These are phyloP conservation scores for Cryptococcus hybrid DNA, from an alignment of 1,284 basidiomycete species.

Conservation along the genomic window DNA sequence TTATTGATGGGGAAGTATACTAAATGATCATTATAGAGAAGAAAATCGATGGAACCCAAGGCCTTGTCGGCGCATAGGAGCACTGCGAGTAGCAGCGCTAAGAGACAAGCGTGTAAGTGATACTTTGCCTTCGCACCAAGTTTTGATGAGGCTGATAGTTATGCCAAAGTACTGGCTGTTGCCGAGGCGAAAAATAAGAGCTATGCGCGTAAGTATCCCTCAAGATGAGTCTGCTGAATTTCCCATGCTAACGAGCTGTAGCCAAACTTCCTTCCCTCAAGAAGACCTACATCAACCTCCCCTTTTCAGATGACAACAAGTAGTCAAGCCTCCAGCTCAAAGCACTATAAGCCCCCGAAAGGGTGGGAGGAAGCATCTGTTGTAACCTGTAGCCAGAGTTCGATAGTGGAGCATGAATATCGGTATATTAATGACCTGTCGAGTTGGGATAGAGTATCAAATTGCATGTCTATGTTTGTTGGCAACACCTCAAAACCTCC, in stretches of 20 bases:
- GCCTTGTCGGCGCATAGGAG: background rate
- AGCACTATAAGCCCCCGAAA: too few species aligned
- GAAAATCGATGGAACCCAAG: conserved; percentile 61
- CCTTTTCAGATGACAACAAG: conserved; percentile 2
- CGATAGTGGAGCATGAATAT: too few species aligned
- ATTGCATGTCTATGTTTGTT: too few species aligned
- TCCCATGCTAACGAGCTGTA: conserved; percentile 1
- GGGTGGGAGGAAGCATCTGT: too few species aligned
- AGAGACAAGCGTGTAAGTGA: conserved; percentile 14
- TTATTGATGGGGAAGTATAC: background rate
- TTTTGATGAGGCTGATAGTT: too few species aligned
- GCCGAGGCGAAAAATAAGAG: conserved; percentile 28
- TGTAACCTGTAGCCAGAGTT: too few species aligned
- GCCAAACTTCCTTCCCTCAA: conserved; percentile 43
- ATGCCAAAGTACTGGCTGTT: conserved; percentile 5
- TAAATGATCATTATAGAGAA: conserved; percentile 48
- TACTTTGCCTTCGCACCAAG: background rate
- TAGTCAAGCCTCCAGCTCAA: background rate
- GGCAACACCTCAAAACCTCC: too few species aligned
- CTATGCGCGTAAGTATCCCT: too few species aligned
- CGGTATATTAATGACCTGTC: too few species aligned
- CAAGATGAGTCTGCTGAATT: too few species aligned
- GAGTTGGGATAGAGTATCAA: too few species aligned
- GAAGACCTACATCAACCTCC: conserved; percentile 15
- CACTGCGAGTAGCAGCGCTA: background rate